Evolutionary conservation across 2,329 filamentous ascomycete species (phyloP), one percentile per base, ranked within the genome.

Genomic region (Coleophoma cylindrospora): DNA sequence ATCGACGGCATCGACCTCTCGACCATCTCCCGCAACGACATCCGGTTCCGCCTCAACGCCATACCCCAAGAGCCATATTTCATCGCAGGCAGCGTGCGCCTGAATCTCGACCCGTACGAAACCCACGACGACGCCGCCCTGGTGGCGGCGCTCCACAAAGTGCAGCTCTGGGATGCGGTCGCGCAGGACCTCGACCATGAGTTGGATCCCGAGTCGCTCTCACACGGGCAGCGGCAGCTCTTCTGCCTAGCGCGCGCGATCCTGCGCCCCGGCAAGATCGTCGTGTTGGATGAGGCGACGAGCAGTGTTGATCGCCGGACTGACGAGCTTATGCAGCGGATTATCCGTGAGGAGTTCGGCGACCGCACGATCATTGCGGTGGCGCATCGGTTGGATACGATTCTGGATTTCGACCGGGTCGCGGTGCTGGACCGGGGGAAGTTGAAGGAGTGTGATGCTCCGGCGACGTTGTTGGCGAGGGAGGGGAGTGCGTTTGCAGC

Each of bases 221-320:
- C 71, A 0, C 68, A 73, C 40, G 74, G 75, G 3, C 69, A 79
- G 54, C 63, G 64, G 40, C 76, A 78, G 58, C 60, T 78, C 0
- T 70, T 79, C 49, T 69, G 68, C 14, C 62, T 79, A 11, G 74
- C 73, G 0, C 66, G 76, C 4, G 70, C 73, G 0, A 62, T 77
- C 9, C 52, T 76, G 10, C 59, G 64, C 1, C 61, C 62, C 21
- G 63, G 66, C 0, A 66, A 61, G 12, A 57, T 75, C 2, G 54
- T 75, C 0, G 57, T 74, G 6, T 53, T 73, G 1, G 70, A 72
- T 15, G 70, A 73, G 54, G 64, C 68, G 1, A 72, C 68, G 5
- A 70, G 66, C 64, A 80, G 74, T 48, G 74, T 84, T 40, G 81
- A 85, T 54, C 64, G 67, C n/a, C 70, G 74, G 51, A 81, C 80